Conservation (phyloP, 208 protist genomes). For the Porcisia hertigi region DNA sequence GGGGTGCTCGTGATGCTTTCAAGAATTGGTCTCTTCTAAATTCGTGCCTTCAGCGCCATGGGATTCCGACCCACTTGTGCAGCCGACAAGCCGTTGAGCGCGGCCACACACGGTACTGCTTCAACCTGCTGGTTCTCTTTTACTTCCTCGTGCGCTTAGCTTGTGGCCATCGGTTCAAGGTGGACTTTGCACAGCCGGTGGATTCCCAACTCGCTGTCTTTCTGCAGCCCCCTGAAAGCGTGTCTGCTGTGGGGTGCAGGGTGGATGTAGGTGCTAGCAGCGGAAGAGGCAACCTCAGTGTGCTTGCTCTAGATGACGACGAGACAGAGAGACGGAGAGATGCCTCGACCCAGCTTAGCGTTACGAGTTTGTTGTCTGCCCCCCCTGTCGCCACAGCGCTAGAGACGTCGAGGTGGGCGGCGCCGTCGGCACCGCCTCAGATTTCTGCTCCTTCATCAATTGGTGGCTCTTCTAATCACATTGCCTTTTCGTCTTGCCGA, state of each 20-base stretch:
- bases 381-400: neutral
- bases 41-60: slow-evolving; percentile 32
- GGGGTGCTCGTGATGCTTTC: slow-evolving; percentile 30
- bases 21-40: slow-evolving; percentile 61
- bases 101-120: slow-evolving; percentile 56
- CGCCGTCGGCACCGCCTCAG: neutral
- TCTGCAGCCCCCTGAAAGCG: slow-evolving; percentile 57
- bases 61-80: slow-evolving; percentile 50
- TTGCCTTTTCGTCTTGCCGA: no score
- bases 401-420: neutral
- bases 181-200: slow-evolving; percentile 65
- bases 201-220: slow-evolving; percentile 56
- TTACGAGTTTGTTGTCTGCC: slow-evolving; percentile 18
- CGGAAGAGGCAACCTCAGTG: neutral
- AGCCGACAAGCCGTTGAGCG: slow-evolving; percentile 42
- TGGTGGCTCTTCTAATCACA: neutral
- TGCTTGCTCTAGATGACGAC: neutral
- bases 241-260: slow-evolving; percentile 34
- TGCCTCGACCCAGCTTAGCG: neutral
- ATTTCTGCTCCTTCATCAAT: neutral
- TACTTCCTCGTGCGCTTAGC: slow-evolving; percentile 62
- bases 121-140: slow-evolving; percentile 71
- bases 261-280: neutral
- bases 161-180: slow-evolving; percentile 43
- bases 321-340: neutral